Base-by-base conservation (phyloP, 176 grass and related monocot species). In the Aegilops sharonensis region DNA sequence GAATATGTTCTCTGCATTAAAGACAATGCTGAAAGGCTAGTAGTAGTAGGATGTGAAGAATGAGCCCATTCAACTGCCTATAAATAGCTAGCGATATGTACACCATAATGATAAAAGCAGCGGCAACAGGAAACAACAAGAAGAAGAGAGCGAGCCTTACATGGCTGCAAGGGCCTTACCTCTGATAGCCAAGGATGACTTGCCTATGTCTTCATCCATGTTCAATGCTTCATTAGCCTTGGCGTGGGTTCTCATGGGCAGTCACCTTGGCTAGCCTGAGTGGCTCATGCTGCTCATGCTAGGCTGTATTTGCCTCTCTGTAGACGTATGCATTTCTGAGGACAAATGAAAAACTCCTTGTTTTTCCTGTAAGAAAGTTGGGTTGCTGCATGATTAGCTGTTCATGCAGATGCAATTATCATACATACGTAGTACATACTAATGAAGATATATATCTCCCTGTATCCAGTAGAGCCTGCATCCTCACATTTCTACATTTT, bases 221-320 rank as follows among this genome's bases (percentile, higher is more conserved):
- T 12, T 74, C 40, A 74, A 74, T 42, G 40, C 13, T 11, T 74
- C 23, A 27, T 15, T 47, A 52, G 52, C 36, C 64, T 83, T 61
- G 6, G 12, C 12, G 37, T 77, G 74, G 64, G 61, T 7, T 72
- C 74, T 83, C 72, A 87, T 37, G 10, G 88, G 88, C 88, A 89
- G 88, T 89, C 83, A 77, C 83, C 88, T 89, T 89, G 83, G 88
- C 88, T 77, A 85, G 70, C 61, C 88, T 89, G 88, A 31, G 27
- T 69, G 47, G 11, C 71, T 82, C 78, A 82, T 77, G 35, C 68
- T 30, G 23, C 77, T 47, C 79, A 92, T 85, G 83, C 78, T 66
- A 81, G 83, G 27, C 86, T 73, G 11, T 45, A 25, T 24, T 82
- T 82, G 66, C 59, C 67, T 66, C 75, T 84, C 60, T 78, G 43